Evolutionary conservation across 2,329 filamentous ascomycete genomes (phyloP).

Genomic region (Exophiala bonariae): DNA sequence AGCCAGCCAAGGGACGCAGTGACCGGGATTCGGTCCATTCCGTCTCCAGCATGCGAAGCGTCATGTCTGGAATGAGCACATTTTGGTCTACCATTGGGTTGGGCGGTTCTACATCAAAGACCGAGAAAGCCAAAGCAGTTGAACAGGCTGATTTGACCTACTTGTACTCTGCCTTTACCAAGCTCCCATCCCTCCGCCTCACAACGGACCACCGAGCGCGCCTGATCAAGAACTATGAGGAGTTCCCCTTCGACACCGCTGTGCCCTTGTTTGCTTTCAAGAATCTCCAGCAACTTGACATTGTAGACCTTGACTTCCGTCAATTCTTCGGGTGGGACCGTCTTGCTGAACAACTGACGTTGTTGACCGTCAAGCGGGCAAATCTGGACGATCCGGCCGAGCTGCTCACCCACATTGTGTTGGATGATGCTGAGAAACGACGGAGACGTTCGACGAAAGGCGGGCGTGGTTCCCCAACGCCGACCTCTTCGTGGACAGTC

Average conservation of each 20-base stretch:
- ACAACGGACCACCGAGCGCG: constrained; percentile 91
- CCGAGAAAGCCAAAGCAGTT: constrained; percentile 85
- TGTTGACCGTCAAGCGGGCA: constrained; percentile 83
- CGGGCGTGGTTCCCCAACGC: constrained; percentile 66
- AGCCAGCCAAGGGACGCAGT: constrained; percentile 75
- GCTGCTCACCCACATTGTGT: constrained; percentile 84
- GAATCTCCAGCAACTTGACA: constrained; percentile 89
- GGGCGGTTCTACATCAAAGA: constrained; percentile 73
- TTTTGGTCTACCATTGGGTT: constrained; percentile 89
- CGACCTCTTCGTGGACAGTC: constrained; percentile 61
- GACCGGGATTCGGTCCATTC: constrained; percentile 92
- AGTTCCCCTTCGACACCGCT: constrained; percentile 96
- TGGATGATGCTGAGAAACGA: constrained; percentile 94
- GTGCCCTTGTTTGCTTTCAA: constrained; percentile 97
- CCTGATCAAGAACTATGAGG: constrained; percentile 89
- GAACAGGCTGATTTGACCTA: constrained; percentile 89
- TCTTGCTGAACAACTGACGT: constrained; percentile 85
- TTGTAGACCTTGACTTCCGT: constrained; percentile 92
- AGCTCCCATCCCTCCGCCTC: constrained; percentile 87
- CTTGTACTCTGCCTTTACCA: constrained; percentile 96
- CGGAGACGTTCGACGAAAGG: constrained; percentile 83
- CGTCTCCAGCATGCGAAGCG: constrained; percentile 92
- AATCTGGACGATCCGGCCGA: constrained; percentile 87
- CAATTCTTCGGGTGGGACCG: constrained; percentile 98
- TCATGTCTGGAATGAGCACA: constrained; percentile 94